Evolutionary conservation across 2,329 filamentous ascomycete genomes (phyloP).

Genomic region (Dactylellina drechsleri): DNA sequence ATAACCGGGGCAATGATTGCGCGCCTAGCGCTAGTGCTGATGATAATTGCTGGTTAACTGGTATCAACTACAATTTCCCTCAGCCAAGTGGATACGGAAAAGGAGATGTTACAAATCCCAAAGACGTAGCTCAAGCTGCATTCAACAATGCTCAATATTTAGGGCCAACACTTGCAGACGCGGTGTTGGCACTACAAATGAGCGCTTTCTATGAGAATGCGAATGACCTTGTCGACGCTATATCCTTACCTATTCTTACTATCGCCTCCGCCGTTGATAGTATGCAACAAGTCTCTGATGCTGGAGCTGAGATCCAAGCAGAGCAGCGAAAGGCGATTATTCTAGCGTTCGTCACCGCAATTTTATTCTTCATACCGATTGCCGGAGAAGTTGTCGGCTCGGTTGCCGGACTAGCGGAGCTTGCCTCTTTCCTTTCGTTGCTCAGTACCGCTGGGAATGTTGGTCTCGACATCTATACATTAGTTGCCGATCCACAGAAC

Average conservation of each 20-base stretch:
- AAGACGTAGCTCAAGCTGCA: too few species aligned
- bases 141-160: too few species aligned
- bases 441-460: not conserved
- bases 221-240: not conserved
- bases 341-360: conserved; percentile 2
- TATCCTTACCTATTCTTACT: conserved; percentile 3
- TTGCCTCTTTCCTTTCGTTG: not conserved
- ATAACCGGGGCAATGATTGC: not conserved
- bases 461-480: not conserved
- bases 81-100: too few species aligned
- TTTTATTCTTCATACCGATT: conserved; percentile 3
- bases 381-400: conserved; percentile 6
- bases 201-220: not conserved
- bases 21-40: not conserved
- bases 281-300: not conserved
- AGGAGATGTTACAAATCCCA: too few species aligned
- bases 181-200: not conserved
- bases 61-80: too few species aligned
- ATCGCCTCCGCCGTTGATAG: not conserved
- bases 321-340: conserved; percentile 7
- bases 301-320: not conserved
- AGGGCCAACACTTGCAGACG: too few species aligned
- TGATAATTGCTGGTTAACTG: not conserved
- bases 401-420: not conserved
- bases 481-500: conserved; percentile 1